Evolutionary conservation across 352 stramenopile species (phyloP), one percentile per base, ranked within the genome.

Genomic region (Phytophthora pini): DNA sequence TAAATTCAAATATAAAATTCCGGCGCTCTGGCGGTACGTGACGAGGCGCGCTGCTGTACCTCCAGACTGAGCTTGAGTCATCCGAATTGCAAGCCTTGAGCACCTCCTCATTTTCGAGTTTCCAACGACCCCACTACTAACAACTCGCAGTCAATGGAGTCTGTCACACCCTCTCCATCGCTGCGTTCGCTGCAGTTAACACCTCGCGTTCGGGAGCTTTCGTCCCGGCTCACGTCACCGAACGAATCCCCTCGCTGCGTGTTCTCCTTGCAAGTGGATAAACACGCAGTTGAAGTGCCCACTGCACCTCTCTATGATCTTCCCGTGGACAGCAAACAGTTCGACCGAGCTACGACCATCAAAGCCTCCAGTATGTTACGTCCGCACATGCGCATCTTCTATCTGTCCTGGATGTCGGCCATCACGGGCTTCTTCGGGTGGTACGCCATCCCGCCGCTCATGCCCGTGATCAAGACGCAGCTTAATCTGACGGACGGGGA

Each of bases 351-450:
- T 5, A 92, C 76, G 6, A 74, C 86, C 62, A 89, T 97, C 72
- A 87, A 92, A 56, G 76, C 90, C 1, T 79, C 73, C 31, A 95
- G 70, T 53, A 87, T 97, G 68, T 61, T 75, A 62, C 77, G 90
- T 5, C 95, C 94, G 4, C 94, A 98, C 80, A 98, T 98, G 93
- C 89, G 95, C 61, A 91, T 91, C 39, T 98, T 98, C 74, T 94
- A 98, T 72, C 67, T 90, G 54, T 82, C 89, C n/a, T 98, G 92
- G 92, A 76, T 97, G 27, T 90, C 79, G 43, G 97, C 94, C 68
- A 97, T 98, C 80, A 87, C 84, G 29, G 94, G 93, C 32, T 98
- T 98, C 77, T 86, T 98, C 70, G 92, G 94, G 61, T 98, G 93
- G 92, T 98, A 98, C 74, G 82, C 90, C 39, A 97, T 98, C 69